Base-by-base conservation (phyloP, 2,329 filamentous ascomycete species). In the Colletotrichum liaoningense region DNA sequence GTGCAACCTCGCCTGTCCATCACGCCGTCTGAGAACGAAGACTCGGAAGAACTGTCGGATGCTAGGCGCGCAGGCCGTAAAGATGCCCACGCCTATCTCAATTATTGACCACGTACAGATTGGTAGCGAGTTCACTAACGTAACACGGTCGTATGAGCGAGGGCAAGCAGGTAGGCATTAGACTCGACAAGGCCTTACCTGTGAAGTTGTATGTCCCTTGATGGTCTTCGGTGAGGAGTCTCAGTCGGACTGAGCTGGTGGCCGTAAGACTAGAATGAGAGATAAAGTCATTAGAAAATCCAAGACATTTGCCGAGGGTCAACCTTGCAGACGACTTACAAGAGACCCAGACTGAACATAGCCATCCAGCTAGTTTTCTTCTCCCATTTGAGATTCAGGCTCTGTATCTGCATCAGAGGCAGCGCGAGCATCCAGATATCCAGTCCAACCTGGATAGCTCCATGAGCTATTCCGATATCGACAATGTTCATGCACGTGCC, bases 101-200 rank as follows among this genome's bases (percentile, higher is more conserved):
- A 66, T 28, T 5, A 30, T 7, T 1, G 67, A 49, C 67, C 67
- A 70, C 7, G 84, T 79, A 46, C 86, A 82, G 26, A 84, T 78
- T 0, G 78, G 70, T 8, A 64, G 49, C 3, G 33, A 30, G n/a
- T 14, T n/a, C 4, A 63, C 67, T 64, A 5, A 35, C 8, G 63
- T 2, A 9, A 16, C 19, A 19, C 28, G 30, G 26, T 84, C 33
- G 84, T 81, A 68, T 85, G 85, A 74, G 83, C 26, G 76, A n/a
- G 16, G 14, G 16, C 16, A 3, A n/a, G 16, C 5, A 46, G 16
- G 14, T 16, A 46, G 42, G 16, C 16, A 5, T 19, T 46, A 8
- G 2, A 19, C 3, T 24, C 2, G 12, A 16, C 3, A 22, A 5
- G 80, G 2, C 67, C 77, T 9, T 49, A 59, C 62, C 67, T 33